phyloP scores from a whole-genome alignment of 345 rosid genomes.

The Cardamine chenopodiifolia region DNA sequence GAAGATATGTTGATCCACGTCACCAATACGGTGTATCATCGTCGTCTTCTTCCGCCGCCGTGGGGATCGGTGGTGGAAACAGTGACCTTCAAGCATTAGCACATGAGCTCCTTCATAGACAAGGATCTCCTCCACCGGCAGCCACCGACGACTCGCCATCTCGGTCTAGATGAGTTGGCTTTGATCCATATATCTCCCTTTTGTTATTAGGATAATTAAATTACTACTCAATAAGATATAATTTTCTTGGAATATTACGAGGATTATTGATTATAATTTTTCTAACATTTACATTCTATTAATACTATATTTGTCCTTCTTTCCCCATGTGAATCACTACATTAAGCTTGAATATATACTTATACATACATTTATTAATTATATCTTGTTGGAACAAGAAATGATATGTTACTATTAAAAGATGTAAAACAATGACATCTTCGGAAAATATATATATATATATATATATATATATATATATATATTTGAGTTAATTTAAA shows the following conservation, averaged over 20 bases:
- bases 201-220: conserved; percentile 26
- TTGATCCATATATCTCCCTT: conserved; percentile 12
- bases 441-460: no score
- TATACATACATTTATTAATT: neutral
- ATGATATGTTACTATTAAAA: no score
- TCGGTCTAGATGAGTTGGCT: conserved; percentile 48
- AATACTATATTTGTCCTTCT: neutral
- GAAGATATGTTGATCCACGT: conserved; percentile 62
- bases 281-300: conserved; percentile 29
- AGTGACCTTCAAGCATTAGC: conserved; percentile 85
- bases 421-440: no score
- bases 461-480: no score
- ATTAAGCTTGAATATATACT: neutral
- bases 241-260: conserved; percentile 29
- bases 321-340: neutral
- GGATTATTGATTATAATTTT: conserved; percentile 16
- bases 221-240: conserved; percentile 22
- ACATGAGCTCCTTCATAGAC: conserved; percentile 70
- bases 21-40: conserved; percentile 52
- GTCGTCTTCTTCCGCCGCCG: conserved; percentile 37
- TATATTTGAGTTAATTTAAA: no score
- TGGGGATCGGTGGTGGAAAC: conserved; percentile 51
- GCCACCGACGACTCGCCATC: conserved; percentile 57
- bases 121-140: conserved; percentile 60
- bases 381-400: no score